Evolutionary conservation across 2,329 filamentous ascomycete genomes (phyloP), one percentile per base, ranked within the genome.

Genomic region (Ascochyta clinopodiicola): DNA sequence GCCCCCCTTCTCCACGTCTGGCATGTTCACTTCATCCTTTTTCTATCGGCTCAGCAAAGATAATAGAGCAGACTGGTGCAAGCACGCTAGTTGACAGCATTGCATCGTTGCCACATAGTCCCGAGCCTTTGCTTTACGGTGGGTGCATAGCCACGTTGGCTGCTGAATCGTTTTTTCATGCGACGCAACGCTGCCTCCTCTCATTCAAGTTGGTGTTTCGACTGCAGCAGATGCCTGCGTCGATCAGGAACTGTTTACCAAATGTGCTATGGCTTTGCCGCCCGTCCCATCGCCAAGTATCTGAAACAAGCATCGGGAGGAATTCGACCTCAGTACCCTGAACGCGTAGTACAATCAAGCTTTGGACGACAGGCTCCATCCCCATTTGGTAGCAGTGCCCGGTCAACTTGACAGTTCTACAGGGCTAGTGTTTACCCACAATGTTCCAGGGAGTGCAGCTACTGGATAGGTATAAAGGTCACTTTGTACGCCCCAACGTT

Each of bases 401-500:
- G 37, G 55, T 32, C 45, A 29, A 24, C 44, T 44, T 55, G 59
- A 56, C 50, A 63, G 37, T 22, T 56, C 48, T 56, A 52, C 44
- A 51, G 35, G 21, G 38, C 36, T 52, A 44, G 54, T 39, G 38
- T 39, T 34, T 47, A 48, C 22, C 46, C 45, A 46, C 29, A 34
- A 44, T 37, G 49, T 51, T 58, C 55, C 43, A 40, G 34, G 40
- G 36, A 51, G 44, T 47, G 37, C 38, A 38, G 22, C 34, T 51
- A 43, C 22, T 56, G 40, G 42, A 59, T 64, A 64, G 42, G 57
- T 64, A 64, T 64, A 63, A 63, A 59, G 56, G 24, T 45, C 24
- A 44, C 48, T 27, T 25, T 17, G 36, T 36, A 19, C 29, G 39
- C 42, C 55, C 44, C 39, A 51, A 19, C 10, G 43, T 25, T 3